phyloP scores from a whole-genome alignment of 1,284 basidiomycete species.

The Sutorius eximius region DNA sequence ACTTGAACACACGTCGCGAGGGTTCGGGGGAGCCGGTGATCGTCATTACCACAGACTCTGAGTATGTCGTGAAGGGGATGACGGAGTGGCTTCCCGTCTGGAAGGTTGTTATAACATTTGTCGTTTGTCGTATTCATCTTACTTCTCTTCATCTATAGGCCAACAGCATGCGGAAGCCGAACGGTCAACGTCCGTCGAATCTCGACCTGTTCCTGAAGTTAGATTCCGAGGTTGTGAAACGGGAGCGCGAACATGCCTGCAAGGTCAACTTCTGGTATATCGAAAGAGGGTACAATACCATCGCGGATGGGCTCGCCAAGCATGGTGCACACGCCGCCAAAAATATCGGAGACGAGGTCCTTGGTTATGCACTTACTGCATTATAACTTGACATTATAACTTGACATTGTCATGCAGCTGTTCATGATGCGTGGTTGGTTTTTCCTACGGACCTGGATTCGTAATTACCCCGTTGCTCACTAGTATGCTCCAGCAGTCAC shows the following conservation, averaged over 20 bases:
- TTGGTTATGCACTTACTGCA: background rate
- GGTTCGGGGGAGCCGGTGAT: background rate
- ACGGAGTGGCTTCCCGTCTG: conserved; percentile 37
- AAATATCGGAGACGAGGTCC: background rate
- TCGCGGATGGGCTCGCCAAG: conserved; percentile 16
- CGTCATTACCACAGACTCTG: conserved; percentile 34
- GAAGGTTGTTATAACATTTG: conserved; percentile 24
- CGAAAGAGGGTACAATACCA: conserved; percentile 9
- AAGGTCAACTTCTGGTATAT: conserved; percentile 15
- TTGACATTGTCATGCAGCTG: background rate
- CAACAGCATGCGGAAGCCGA: background rate
- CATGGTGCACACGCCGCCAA: background rate
- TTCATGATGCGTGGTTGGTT: background rate
- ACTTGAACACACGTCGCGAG: background rate
- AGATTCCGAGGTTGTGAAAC: background rate
- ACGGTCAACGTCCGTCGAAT: background rate
- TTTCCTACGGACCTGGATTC: background rate
- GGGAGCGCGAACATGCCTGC: conserved; percentile 4
- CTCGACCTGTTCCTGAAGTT: background rate
- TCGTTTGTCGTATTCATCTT: background rate
- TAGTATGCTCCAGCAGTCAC: background rate
- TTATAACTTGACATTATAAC: background rate
- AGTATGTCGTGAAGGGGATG: conserved; percentile 39
- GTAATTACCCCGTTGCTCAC: background rate
- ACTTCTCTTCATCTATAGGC: background rate